Conservation (phyloP, 2,329 filamentous ascomycete species). For the Scytalidium sp. region DNA sequence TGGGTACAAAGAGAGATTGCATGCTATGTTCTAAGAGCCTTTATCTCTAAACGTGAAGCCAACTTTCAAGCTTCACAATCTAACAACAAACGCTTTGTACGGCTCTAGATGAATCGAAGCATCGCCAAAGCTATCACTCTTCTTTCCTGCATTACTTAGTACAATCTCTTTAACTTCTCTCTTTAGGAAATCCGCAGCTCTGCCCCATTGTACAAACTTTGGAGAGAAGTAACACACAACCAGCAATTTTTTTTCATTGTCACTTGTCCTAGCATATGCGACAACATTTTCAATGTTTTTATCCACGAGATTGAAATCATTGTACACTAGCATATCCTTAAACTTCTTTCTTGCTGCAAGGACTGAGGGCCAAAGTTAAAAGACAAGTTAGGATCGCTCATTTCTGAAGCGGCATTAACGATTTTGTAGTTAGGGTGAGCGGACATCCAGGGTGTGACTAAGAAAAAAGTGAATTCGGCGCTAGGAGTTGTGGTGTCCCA, state of each 20-base stretch:
- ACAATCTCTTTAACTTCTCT: no score
- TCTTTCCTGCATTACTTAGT: no score
- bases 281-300: slow-evolving; percentile 53
- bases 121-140: no score
- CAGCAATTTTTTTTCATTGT: background rate
- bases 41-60: no score
- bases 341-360: slow-evolving; percentile 58
- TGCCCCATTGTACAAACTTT: no score
- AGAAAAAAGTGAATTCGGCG: slow-evolving; percentile 59
- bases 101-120: no score
- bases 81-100: no score
- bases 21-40: no score
- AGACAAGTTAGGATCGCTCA: slow-evolving; percentile 44
- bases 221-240: no score
- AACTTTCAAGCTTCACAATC: no score
- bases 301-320: slow-evolving; percentile 54
- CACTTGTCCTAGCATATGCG: slow-evolving; percentile 43
- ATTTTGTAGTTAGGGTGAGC: slow-evolving; percentile 59
- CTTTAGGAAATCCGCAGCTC: no score
- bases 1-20: no score
- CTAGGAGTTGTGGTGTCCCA: slow-evolving; percentile 56
- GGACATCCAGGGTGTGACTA: slow-evolving; percentile 64
- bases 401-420: slow-evolving; percentile 60
- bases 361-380: slow-evolving; percentile 59
- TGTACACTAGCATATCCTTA: slow-evolving; percentile 65